phyloP scores from a whole-genome alignment of 352 stramenopile genomes.

The Globisporangium alternatum region DNA sequence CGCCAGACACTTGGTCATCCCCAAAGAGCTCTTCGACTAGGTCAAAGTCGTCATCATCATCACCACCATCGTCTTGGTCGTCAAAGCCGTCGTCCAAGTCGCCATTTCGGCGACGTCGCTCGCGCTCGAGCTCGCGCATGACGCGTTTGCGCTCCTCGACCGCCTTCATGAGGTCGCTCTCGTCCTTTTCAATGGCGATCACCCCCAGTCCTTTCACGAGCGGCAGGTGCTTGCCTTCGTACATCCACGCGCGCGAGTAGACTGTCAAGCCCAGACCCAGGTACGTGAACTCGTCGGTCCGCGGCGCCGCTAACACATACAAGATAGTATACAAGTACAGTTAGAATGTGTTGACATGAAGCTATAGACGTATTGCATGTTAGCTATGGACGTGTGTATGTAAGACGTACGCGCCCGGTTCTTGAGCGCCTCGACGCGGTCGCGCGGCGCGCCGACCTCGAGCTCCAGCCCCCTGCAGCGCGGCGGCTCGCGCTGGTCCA shows the following conservation, averaged over 20 bases:
- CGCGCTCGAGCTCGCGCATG: conserved; percentile 38
- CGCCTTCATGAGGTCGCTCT: conserved; percentile 51
- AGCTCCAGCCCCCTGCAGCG: conserved; percentile 58
- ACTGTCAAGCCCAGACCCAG: conserved; percentile 57
- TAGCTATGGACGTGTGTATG: neutral
- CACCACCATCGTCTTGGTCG: conserved; percentile 23
- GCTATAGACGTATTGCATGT: conserved; percentile 1
- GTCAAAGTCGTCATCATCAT: conserved; percentile 43
- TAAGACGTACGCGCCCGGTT: conserved; percentile 36
- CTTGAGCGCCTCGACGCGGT: conserved; percentile 47
- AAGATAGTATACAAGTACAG: neutral
- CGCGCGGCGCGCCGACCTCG: conserved; percentile 29
- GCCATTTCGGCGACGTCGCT: conserved; percentile 24
- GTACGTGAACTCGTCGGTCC: conserved; percentile 52
- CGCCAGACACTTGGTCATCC: conserved; percentile 18
- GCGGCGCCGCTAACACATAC: conserved; percentile 27
- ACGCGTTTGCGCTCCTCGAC: conserved; percentile 70
- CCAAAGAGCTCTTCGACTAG: conserved; percentile 23
- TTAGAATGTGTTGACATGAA: neutral
- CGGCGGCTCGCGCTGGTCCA: conserved; percentile 38
- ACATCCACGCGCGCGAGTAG: conserved; percentile 63
- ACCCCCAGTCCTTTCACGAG: conserved; percentile 50
- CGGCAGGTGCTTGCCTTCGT: conserved; percentile 50
- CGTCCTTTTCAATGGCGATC: conserved; percentile 44
- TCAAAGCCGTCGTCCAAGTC: conserved; percentile 15